phyloP scores from a whole-genome alignment of 2,329 filamentous ascomycete genomes.

The Monosporascus sp. region DNA sequence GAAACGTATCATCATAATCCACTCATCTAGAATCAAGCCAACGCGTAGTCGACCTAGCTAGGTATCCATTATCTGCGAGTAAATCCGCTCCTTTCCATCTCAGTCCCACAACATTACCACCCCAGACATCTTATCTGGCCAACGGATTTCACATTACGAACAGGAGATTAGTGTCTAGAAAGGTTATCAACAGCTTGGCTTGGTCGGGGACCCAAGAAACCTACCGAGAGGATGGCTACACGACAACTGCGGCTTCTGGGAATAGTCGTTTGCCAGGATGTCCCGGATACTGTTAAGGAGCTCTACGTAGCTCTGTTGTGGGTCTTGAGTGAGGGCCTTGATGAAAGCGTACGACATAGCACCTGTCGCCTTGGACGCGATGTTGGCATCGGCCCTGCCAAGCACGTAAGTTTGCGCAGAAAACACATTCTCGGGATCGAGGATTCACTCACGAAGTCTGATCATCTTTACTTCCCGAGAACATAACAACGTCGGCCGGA shows the following conservation, averaged over 20 bases:
- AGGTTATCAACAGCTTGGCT: constrained; percentile 9
- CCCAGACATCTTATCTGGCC: neutral
- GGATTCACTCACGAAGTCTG: constrained; percentile 75
- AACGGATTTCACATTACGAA: constrained; percentile 49
- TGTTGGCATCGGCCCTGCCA: constrained; percentile 81
- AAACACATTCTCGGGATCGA: constrained; percentile 5
- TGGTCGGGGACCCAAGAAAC: constrained; percentile 23
- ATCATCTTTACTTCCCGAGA: constrained; percentile 92
- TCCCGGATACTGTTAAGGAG: constrained; percentile 94
- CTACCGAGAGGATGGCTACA: constrained; percentile 94
- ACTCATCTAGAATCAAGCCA: too few relatives aligned
- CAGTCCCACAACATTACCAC: neutral
- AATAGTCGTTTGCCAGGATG: constrained; percentile 80
- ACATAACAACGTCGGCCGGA: constrained; percentile 94
- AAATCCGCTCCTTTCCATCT: neutral
- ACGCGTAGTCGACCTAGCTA: too few relatives aligned
- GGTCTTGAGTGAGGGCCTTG: constrained; percentile 87
- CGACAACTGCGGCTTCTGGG: constrained; percentile 92
- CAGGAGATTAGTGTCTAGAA: constrained; percentile 54
- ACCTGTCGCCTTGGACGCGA: constrained; percentile 83
- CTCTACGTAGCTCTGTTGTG: constrained; percentile 96
- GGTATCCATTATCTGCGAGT: neutral
- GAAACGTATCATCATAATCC: too few relatives aligned
- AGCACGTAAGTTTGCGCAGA: neutral
- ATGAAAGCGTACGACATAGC: constrained; percentile 99